phyloP scores from a whole-genome alignment of 1,284 basidiomycete species.

The Boletus sp. region DNA sequence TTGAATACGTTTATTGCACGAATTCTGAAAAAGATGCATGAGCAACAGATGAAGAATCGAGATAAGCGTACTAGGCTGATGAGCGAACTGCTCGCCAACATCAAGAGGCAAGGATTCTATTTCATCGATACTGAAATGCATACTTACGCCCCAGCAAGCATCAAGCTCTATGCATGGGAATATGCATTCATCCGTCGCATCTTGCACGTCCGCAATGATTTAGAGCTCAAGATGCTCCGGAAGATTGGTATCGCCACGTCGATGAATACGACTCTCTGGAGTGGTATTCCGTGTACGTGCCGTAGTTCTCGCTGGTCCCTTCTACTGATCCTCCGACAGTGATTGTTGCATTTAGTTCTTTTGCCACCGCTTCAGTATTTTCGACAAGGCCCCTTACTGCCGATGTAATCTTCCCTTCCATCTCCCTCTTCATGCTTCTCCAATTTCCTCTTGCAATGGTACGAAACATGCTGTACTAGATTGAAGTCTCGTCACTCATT shows the following conservation, averaged over 20 bases:
- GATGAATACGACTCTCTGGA: conserved; percentile 60
- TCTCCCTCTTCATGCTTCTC: conserved; percentile 88
- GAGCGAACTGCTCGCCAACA: conserved; percentile 85
- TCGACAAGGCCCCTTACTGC: conserved; percentile 76
- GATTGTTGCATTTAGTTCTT: conserved; percentile 85
- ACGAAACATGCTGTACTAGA: conserved; percentile 10
- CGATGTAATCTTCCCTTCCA: conserved; percentile 92
- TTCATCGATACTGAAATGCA: accelerated
- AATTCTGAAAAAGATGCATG: conserved; percentile 76
- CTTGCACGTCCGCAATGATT: conserved; percentile 75
- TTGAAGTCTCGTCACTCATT: conserved; percentile 1
- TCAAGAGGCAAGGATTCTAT: conserved; percentile 59
- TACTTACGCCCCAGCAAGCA: conserved; percentile 37
- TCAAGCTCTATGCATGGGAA: conserved; percentile 87
- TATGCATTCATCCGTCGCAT: conserved; percentile 78
- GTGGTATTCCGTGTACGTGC: conserved; percentile 52
- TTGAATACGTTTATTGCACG: conserved; percentile 77
- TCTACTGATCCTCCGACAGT: conserved; percentile 40
- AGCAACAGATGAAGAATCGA: conserved; percentile 89
- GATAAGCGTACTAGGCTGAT: conserved; percentile 72
- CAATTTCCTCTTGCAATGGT: conserved; percentile 88
- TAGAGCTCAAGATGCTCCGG: conserved; percentile 78
- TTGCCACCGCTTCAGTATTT: conserved; percentile 74
- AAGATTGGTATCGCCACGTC: conserved; percentile 77
- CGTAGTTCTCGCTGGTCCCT: conserved; percentile 21